Base-by-base conservation (phyloP, 2,329 filamentous ascomycete genomes). In the Capronia americana region DNA sequence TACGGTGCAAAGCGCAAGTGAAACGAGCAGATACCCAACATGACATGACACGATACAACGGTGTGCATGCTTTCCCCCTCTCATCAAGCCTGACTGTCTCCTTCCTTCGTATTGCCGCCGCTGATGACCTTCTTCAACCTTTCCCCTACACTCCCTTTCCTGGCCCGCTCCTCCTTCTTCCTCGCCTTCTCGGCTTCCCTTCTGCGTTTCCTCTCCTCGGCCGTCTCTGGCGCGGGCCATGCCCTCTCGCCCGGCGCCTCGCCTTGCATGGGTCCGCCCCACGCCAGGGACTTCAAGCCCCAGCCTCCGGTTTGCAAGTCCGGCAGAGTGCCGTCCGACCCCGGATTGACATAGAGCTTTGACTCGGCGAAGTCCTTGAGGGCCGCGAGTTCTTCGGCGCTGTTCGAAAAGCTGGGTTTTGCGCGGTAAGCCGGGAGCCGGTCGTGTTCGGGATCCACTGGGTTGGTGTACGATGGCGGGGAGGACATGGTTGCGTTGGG, bases 321-420 rank as follows among this genome's bases (percentile, higher is more conserved):
- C 4, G 61, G 53, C 3, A 67, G 44, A 41, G 54, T 67, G 26
- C 65, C 65, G 41, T 64, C 34, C 1, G 65, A 61, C 6, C 61
- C 65, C 1, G 65, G 61, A 4, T 64, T 32, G 50, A 67, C 57
- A 24, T 64, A 64, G 23, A 64, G 17, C 38, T 67, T 67, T 12
- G 57, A 57, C 23, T 67, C 26, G 30, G 65, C 65, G 51, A 67
- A 67, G 44, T 67, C 61, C 30, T 28, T 57, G 32, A 67, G 44
- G 23, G 61, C 65, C 5, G 65, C 65, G 17, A 67, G 61, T 58
- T 67, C 65, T 55, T 67, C 65, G 38, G 57, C 41, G 44, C 57
- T 57, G 53, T 57, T 64, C n/a, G 65, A 61, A 53, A 67, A 67
- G 41, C 23, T 24, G 38, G 58, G 65, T 48, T 51, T 61, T n/a